Percentiles rank a stretch among this genome's conserved stretches.
Evolutionary conservation across 306 rosid species (phyloP).

Genomic region (Cercis canadensis): DNA sequence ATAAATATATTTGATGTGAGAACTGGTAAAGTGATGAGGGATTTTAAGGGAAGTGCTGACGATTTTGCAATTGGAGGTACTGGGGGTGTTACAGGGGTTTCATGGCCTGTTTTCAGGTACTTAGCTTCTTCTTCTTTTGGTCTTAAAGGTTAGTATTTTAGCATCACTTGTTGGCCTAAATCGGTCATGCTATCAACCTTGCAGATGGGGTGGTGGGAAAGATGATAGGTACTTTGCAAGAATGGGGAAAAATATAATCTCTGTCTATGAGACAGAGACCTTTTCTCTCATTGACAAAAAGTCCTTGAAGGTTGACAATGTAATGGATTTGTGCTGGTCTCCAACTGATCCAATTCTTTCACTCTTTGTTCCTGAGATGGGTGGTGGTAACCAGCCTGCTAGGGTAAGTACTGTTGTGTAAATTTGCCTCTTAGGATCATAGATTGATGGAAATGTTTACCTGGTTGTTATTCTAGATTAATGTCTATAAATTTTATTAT

Average conservation of each 20-base stretch:
- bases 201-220: conserved; percentile 88
- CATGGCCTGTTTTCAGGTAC: conserved; percentile 95
- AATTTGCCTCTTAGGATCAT: conserved; percentile 5
- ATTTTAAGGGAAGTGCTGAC: conserved; percentile 85
- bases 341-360: conserved; percentile 88
- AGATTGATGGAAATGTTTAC: neutral
- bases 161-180: neutral
- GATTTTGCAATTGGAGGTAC: conserved; percentile 88
- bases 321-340: conserved; percentile 93
- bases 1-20: conserved; percentile 91
- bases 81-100: conserved; percentile 77
- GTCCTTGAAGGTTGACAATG: conserved; percentile 84
- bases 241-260: conserved; percentile 77
- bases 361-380: conserved; percentile 90
- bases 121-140: neutral
- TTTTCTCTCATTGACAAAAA: conserved; percentile 90
- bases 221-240: conserved; percentile 92
- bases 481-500: neutral
- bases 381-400: conserved; percentile 97
- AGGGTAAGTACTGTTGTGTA: conserved; percentile 54
- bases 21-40: conserved; percentile 89
- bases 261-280: conserved; percentile 84
- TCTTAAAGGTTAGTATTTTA: neutral
- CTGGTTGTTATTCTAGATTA: neutral
- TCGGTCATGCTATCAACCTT: conserved; percentile 24